Base-by-base conservation (phyloP, 148 eudicot genomes). In the Spergularia marina region DNA sequence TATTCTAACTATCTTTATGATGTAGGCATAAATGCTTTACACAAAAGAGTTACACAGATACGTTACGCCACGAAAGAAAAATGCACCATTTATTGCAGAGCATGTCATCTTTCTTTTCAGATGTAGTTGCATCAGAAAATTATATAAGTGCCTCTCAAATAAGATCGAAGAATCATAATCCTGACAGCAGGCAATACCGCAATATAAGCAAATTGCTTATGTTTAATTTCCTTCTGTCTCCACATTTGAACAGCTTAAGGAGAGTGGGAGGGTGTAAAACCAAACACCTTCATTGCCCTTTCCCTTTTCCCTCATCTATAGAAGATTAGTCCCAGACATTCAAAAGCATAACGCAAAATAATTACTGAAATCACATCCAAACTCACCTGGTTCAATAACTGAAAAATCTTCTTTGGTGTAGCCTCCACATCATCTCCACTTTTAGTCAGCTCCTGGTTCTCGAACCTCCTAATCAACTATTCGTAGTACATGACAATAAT, bases 401-500 rank as follows among this genome's bases (percentile, higher is more conserved):
- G 99, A 55, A 92, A 95, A 41, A 90, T 89, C 78, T 95, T 91
- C 83, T 89, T 86, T 49, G 91, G 89, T 39, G 87, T 83, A 57
- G 88, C 82, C 58, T 85, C 83, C 66, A 80, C 84, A 77, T 85
- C 97, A 74, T 90, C 93, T 77, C 78, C 90, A 70, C 81, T 44
- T 74, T 65, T 85, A 77, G 68, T 72, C 76, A 78, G 88, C 72
- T 89, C 89, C 76, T 78, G 89, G 81, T 82, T 79, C 76, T 89
- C 89, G 64, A 92, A 80, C 78, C 86, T 87, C 83, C 94, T 87
- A 54, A 89, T 90, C 84, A 95, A 82, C 99, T 95, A 85, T 76
- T 85, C 23, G 64, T 47, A 80, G 78, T 47, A 72, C 30, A 72
- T 36, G 30, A 68, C 23, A 68, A 10, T 25, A 16, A 62, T 62